These are phyloP conservation scores for Yamadazyma tumulicola DNA, from an alignment of 805 yeast genomes.

Conservation along the genomic window DNA sequence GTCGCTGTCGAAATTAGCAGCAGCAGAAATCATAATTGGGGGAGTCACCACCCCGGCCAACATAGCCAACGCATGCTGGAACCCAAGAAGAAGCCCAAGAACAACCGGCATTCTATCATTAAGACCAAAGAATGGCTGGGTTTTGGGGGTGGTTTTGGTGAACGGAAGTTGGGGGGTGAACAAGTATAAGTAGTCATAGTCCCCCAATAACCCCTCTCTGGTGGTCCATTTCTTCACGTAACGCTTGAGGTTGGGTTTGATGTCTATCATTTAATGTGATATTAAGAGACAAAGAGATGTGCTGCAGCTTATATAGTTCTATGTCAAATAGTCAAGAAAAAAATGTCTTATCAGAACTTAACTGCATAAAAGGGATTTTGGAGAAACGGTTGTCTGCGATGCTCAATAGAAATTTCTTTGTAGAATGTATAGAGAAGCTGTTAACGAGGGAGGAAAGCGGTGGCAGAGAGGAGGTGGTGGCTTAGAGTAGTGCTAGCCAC, in stretches of 20 bases:
- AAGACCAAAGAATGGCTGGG: slow-evolving; percentile 79
- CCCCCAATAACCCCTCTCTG: slow-evolving; percentile 75
- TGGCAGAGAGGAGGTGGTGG: no score
- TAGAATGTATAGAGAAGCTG: no score
- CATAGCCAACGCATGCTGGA: slow-evolving; percentile 86
- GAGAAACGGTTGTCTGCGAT: no score
- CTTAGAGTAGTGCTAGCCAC: no score
- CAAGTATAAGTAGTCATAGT: slow-evolving; percentile 72
- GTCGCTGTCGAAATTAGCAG: slow-evolving; percentile 53
- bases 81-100: slow-evolving; percentile 70
- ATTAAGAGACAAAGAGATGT: no score
- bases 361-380: no score
- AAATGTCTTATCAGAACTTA: no score
- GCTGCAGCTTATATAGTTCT: no score
- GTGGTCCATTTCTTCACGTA: slow-evolving; percentile 52
- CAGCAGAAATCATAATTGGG: slow-evolving; percentile 63
- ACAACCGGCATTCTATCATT: slow-evolving; percentile 76
- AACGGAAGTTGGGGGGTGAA: slow-evolving; percentile 81
- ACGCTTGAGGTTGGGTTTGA: neutral
- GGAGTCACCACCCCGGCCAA: slow-evolving; percentile 89
- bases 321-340: no score
- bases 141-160: slow-evolving; percentile 36
- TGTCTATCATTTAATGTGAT: no score
- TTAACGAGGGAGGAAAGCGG: no score
- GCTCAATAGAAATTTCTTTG: no score